Conservation (phyloP, 495 filamentous ascomycete genomes). For the Penicillium canariense region DNA sequence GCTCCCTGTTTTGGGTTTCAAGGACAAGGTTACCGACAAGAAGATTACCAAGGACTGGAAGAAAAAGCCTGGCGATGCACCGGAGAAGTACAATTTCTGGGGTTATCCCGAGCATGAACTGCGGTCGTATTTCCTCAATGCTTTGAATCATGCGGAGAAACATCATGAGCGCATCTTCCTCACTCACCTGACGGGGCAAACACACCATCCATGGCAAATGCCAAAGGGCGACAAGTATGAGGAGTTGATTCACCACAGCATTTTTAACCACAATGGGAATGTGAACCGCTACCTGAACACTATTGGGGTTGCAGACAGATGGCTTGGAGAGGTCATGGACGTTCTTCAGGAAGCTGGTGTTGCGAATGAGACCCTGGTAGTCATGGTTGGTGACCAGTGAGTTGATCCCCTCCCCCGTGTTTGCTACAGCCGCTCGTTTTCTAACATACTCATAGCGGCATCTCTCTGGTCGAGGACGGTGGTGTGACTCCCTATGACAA, state of each 20-base stretch:
- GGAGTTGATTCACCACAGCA: conserved; percentile 24
- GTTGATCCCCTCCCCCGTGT: not conserved
- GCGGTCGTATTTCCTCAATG: conserved; percentile 35
- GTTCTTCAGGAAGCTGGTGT: conserved; percentile 38
- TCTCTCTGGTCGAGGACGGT: conserved; percentile 32
- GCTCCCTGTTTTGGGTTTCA: conserved; percentile 30
- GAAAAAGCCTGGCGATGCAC: conserved; percentile 14
- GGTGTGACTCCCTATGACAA: conserved; percentile 38
- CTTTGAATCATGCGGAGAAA: conserved; percentile 33
- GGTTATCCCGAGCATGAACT: conserved; percentile 40
- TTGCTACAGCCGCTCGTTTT: not conserved
- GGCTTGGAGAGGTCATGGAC: conserved; percentile 35
- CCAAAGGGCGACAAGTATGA: conserved; percentile 31
- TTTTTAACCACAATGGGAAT: conserved; percentile 16
- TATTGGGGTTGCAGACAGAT: conserved; percentile 35
- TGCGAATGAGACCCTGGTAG: conserved; percentile 42
- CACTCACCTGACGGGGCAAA: conserved; percentile 42
- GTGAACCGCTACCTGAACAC: conserved; percentile 42
- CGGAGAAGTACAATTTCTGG: conserved; percentile 41
- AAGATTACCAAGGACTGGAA: conserved; percentile 31
- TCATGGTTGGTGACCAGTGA: conserved; percentile 45
- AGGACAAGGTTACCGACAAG: conserved; percentile 27
- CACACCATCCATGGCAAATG: conserved; percentile 42
- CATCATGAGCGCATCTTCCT: conserved; percentile 40
- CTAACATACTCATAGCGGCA: conserved; percentile 18